These are phyloP conservation scores for Silene noctiflora DNA, from an alignment of 179 eudicot species.

Conservation along the genomic window DNA sequence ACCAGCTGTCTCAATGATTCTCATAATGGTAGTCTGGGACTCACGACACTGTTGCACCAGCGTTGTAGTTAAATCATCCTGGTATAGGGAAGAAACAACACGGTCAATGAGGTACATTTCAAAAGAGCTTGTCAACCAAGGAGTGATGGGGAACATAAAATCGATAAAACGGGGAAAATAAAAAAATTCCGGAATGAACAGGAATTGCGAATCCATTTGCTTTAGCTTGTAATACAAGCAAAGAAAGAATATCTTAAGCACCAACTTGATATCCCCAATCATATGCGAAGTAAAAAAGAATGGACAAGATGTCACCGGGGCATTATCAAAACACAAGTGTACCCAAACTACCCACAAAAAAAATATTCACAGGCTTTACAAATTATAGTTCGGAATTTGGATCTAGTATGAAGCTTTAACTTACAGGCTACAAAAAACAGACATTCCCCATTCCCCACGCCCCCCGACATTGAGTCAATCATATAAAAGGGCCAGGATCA, in stretches of 20 bases:
- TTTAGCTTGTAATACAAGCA: constrained; percentile 1
- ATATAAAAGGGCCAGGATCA: no score
- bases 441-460: no score
- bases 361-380: neutral
- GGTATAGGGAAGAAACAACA: constrained; percentile 19
- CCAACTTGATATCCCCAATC: neutral
- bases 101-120: neutral
- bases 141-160: neutral
- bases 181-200: neutral
- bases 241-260: neutral
- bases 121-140: neutral
- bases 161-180: neutral
- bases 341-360: neutral
- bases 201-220: neutral
- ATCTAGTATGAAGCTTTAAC: neutral
- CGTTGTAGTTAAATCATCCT: constrained; percentile 89
- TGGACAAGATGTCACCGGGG: neutral
- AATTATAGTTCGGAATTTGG: neutral
- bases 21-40: constrained; percentile 63
- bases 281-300: neutral
- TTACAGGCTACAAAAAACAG: no score
- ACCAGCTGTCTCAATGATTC: constrained; percentile 79
- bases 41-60: constrained; percentile 81
- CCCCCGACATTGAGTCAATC: no score
- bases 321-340: neutral